A percentile compares a stretch with the other conserved stretches of the same genome.
These are phyloP conservation scores for Letharia lupina DNA, from an alignment of 495 filamentous ascomycete genomes.

Conservation along the genomic window DNA sequence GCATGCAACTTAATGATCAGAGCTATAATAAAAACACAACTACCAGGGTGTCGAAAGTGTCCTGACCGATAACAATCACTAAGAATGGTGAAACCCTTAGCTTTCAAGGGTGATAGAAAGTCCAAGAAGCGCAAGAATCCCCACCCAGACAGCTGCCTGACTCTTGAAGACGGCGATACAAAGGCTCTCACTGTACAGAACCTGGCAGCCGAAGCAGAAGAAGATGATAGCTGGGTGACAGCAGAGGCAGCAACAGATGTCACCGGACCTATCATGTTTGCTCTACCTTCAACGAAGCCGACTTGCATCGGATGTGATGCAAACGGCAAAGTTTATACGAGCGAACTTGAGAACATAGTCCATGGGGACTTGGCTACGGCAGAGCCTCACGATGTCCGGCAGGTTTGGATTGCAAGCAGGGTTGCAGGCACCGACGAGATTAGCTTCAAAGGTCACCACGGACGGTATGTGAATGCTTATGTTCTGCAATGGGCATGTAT, in stretches of 20 bases:
- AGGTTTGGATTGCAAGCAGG: slow-evolving; percentile 87
- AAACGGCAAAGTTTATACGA: slow-evolving; percentile 74
- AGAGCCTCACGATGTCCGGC: slow-evolving; percentile 87
- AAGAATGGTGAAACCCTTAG: slow-evolving; percentile 59
- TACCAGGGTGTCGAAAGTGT: neutral
- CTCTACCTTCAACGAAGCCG: slow-evolving; percentile 59
- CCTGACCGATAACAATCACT: neutral
- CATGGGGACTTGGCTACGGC: slow-evolving; percentile 69
- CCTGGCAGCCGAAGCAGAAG: slow-evolving; percentile 31
- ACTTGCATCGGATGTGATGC: slow-evolving; percentile 75
- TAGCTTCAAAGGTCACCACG: slow-evolving; percentile 82
- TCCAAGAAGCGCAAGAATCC: slow-evolving; percentile 75
- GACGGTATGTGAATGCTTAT: slow-evolving; percentile 46
- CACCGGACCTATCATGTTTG: slow-evolving; percentile 73
- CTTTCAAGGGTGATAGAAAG: slow-evolving; percentile 96
- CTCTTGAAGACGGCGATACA: slow-evolving; percentile 32
- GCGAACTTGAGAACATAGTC: slow-evolving; percentile 70
- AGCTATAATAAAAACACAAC: neutral
- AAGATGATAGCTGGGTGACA: slow-evolving; percentile 85
- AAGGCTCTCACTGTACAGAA: slow-evolving; percentile 35
- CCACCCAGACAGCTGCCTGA: slow-evolving; percentile 25
- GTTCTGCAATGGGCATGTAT: neutral
- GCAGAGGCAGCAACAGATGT: slow-evolving; percentile 70
- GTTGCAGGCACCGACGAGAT: slow-evolving; percentile 73
- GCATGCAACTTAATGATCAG: too few relatives aligned